These are phyloP conservation scores for Botrytis squamosa DNA, from an alignment of 2,329 filamentous ascomycete species.

Conservation along the genomic window DNA sequence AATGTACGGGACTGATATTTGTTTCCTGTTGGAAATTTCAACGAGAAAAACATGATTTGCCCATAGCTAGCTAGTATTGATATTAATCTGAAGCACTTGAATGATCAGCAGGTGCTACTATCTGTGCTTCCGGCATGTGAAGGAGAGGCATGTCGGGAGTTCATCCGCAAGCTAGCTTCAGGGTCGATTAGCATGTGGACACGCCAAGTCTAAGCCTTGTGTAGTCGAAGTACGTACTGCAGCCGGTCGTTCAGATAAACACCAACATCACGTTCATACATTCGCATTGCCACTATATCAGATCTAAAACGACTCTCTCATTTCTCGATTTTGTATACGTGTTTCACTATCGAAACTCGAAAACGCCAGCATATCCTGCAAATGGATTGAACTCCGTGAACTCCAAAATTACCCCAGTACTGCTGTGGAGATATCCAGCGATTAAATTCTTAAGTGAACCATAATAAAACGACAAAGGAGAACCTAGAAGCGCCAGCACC, in stretches of 20 bases:
- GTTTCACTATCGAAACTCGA: background rate
- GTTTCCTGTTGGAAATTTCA: background rate
- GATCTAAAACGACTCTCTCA: background rate
- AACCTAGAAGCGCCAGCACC: background rate
- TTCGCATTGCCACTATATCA: background rate
- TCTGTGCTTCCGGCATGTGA: background rate
- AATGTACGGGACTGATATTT: background rate
- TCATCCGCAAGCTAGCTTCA: background rate
- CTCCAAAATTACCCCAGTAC: background rate
- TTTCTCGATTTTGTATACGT: background rate
- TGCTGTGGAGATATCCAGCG: background rate
- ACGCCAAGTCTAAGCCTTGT: background rate
- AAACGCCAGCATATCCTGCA: background rate
- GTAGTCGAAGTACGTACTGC: background rate
- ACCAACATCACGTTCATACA: background rate
- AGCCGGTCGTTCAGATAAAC: background rate
- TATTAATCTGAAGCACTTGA: background rate
- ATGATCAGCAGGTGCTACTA: background rate
- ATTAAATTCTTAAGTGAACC: background rate
- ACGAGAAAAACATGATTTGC: background rate
- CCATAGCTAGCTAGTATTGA: background rate
- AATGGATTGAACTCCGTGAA: background rate
- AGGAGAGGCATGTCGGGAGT: background rate
- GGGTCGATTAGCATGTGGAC: background rate
- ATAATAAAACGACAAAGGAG: background rate